These are phyloP conservation scores for Fusarium xyrophilum DNA, from an alignment of 2,329 filamentous ascomycete genomes.

Conservation along the genomic window DNA sequence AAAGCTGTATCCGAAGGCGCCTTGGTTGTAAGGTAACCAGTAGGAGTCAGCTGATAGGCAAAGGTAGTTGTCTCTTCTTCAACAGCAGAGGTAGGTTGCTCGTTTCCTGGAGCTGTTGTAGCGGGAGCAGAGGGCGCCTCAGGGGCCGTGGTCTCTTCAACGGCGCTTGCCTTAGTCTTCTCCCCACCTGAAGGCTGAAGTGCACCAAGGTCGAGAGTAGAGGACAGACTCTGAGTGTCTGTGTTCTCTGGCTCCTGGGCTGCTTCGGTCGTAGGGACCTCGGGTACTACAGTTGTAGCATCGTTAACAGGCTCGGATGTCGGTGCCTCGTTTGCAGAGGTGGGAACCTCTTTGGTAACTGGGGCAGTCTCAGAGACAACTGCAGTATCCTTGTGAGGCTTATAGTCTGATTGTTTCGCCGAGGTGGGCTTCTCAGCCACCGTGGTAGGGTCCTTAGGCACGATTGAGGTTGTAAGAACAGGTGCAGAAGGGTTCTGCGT, in stretches of 20 bases:
- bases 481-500: slow-evolving; percentile 27
- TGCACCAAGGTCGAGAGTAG: slow-evolving; percentile 38
- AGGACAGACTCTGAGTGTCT: slow-evolving; percentile 7
- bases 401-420: background rate
- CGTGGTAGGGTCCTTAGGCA: slow-evolving; percentile 23
- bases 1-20: slow-evolving; percentile 13
- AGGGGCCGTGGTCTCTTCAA: slow-evolving; percentile 18
- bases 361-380: slow-evolving; percentile 1
- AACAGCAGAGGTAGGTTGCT: background rate
- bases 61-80: slow-evolving; percentile 6
- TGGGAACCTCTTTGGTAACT: slow-evolving; percentile 1
- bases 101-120: slow-evolving; percentile 1
- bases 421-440: background rate
- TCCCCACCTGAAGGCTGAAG: slow-evolving; percentile 26
- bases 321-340: background rate
- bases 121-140: slow-evolving; percentile 7
- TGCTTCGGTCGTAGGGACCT: slow-evolving; percentile 3
- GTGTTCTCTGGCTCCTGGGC: slow-evolving; percentile 18
- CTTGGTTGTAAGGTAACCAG: slow-evolving; percentile 10
- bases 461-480: slow-evolving; percentile 32
- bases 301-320: slow-evolving; percentile 3
- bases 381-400: background rate
- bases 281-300: slow-evolving; percentile 4
- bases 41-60: slow-evolving; percentile 11
- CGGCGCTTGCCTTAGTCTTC: slow-evolving; percentile 6